These are phyloP conservation scores for Suillus subalutaceus DNA, from an alignment of 768 basidiomycete species.

Conservation along the genomic window DNA sequence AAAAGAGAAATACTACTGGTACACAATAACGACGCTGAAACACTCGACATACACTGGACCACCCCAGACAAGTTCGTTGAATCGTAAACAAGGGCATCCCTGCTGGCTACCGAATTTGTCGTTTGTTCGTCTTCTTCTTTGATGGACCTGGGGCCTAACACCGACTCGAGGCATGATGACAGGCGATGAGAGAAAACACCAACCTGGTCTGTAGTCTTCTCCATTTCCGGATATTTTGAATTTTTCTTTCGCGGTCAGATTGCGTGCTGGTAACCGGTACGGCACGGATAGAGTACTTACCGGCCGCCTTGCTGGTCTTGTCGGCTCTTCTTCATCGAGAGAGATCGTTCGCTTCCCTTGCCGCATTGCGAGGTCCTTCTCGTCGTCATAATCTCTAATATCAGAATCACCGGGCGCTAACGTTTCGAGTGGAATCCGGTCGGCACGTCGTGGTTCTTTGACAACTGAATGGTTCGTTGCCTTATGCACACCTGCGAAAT, in stretches of 20 bases:
- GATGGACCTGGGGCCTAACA: slow-evolving; percentile 10
- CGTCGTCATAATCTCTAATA: slow-evolving; percentile 27
- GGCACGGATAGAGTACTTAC: slow-evolving; percentile 17
- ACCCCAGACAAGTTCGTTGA: neutral
- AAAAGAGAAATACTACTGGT: neutral
- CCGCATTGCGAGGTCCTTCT: slow-evolving; percentile 24
- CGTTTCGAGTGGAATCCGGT: slow-evolving; percentile 26
- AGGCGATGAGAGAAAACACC: slow-evolving; percentile 1
- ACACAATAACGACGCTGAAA: neutral
- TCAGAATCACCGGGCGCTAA: slow-evolving; percentile 32
- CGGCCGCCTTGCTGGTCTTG: slow-evolving; percentile 31
- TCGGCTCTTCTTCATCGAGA: slow-evolving; percentile 19
- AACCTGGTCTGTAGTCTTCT: slow-evolving; percentile 28
- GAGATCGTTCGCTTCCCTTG: slow-evolving; percentile 23
- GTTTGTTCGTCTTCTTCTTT: slow-evolving; percentile 28
- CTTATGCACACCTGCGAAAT: neutral
- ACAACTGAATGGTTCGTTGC: neutral
- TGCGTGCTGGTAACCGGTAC: neutral
- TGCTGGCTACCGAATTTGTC: slow-evolving; percentile 19
- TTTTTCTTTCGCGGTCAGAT: slow-evolving; percentile 23
- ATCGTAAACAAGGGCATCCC: neutral
- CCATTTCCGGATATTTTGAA: slow-evolving; percentile 19
- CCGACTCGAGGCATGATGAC: slow-evolving; percentile 12
- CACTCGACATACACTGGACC: neutral
- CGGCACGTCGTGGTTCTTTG: slow-evolving; percentile 1